Conservation (phyloP, 257 asterid species). For the Petunia secreta region DNA sequence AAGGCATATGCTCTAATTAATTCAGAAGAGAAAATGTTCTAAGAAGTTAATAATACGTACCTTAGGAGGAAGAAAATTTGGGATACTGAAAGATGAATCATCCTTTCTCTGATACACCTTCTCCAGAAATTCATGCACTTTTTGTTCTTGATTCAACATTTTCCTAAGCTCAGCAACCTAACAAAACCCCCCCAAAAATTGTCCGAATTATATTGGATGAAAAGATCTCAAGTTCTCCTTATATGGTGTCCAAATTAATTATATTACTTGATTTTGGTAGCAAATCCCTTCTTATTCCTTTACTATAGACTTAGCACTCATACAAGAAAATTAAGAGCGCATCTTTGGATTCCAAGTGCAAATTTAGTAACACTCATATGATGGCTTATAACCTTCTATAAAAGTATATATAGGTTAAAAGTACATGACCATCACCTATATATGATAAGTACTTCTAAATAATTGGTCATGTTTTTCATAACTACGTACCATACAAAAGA, state of each 20-base stretch:
- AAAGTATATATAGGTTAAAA: not conserved
- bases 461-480: not conserved
- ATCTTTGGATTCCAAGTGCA: not conserved
- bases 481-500: slow-evolving; percentile 29
- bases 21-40: too few relatives aligned
- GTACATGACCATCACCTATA: slow-evolving; percentile 27
- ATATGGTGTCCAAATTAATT: not conserved
- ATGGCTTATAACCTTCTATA: not conserved
- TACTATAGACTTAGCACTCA: not conserved
- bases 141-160: slow-evolving; percentile 78
- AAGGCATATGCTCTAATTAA: not conserved
- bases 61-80: slow-evolving; percentile 72
- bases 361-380: not conserved
- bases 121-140: slow-evolving; percentile 66
- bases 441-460: not conserved
- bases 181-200: too few relatives aligned
- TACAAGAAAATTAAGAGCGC: not conserved
- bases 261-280: not conserved
- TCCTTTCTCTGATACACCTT: slow-evolving; percentile 50
- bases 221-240: not conserved
- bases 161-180: slow-evolving; percentile 68
- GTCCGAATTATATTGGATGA: not conserved
- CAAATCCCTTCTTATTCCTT: not conserved
- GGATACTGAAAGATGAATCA: slow-evolving; percentile 53
- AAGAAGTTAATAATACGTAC: slow-evolving; percentile 39